Evolutionary conservation across 1,284 basidiomycete genomes (phyloP).

Genomic region (Wallemia hederae): DNA sequence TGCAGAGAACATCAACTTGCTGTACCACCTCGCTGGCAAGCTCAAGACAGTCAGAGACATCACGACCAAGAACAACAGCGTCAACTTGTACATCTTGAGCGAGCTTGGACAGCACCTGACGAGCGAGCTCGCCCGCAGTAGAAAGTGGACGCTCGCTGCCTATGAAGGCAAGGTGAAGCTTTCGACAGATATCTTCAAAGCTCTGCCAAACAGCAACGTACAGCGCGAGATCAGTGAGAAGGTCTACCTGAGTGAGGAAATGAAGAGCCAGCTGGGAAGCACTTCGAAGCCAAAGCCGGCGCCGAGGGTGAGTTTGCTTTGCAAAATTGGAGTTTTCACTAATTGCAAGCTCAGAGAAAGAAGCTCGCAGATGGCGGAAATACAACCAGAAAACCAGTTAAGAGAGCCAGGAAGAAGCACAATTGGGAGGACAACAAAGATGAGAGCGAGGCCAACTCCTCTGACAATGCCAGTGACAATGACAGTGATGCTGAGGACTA

Average conservation of each 20-base stretch:
- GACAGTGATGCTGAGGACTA: neutral
- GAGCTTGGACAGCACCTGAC: conserved; percentile 73
- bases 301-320: conserved; percentile 5
- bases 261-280: neutral
- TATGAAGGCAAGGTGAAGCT: conserved; percentile 54
- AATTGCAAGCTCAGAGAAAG: neutral
- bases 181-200: conserved; percentile 45
- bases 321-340: too few relatives aligned
- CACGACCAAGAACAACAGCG: conserved; percentile 7
- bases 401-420: neutral
- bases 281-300: conserved; percentile 4
- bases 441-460: neutral
- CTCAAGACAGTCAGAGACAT: conserved; percentile 62
- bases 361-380: neutral
- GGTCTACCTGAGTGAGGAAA: conserved; percentile 1
- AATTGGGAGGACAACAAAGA: neutral
- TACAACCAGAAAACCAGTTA: neutral
- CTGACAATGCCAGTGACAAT: neutral
- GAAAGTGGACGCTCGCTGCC: conserved; percentile 45
- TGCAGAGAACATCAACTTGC: conserved; percentile 45
- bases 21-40: conserved; percentile 54
- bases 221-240: conserved; percentile 8
- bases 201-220: conserved; percentile 11
- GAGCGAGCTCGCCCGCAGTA: conserved; percentile 30
- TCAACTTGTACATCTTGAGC: conserved; percentile 68